Conservation (phyloP, 176 grass and related monocot genomes). For the Hyparrhenia diplandra region DNA sequence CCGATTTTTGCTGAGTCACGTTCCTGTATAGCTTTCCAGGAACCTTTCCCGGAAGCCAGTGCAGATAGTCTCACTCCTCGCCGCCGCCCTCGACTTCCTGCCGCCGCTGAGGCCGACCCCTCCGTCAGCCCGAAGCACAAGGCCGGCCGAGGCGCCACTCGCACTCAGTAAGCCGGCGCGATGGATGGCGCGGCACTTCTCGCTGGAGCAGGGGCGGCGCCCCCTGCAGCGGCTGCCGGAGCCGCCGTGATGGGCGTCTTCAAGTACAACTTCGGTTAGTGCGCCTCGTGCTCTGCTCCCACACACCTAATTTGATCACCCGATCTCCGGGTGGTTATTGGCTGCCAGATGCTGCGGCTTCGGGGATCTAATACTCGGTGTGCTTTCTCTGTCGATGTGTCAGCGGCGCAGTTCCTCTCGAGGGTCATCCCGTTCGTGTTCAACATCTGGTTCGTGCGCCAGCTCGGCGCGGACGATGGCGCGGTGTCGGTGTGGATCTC, state of each 20-base stretch:
- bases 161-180: neutral
- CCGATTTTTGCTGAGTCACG: too few species aligned
- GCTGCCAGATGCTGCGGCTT: neutral
- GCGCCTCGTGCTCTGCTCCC: neutral
- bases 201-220: neutral
- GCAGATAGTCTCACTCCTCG: too few species aligned
- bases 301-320: neutral
- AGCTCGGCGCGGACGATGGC: slow-evolving; percentile 66
- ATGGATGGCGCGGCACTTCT: neutral
- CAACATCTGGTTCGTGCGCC: slow-evolving; percentile 93
- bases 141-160: neutral
- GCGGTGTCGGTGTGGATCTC: slow-evolving; percentile 64
- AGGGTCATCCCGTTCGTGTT: slow-evolving; percentile 80
- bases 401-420: slow-evolving; percentile 92
- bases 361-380: slow-evolving; percentile 2
- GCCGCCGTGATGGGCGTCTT: slow-evolving; percentile 62
- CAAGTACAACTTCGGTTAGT: slow-evolving; percentile 84
- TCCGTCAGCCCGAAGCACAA: neutral
- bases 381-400: slow-evolving; percentile 4
- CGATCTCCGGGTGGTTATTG: neutral
- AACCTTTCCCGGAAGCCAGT: too few species aligned
- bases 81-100: neutral
- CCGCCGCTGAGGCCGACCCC: neutral
- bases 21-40: too few species aligned
- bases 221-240: neutral